Evolutionary conservation across 257 asterid genomes (phyloP).

Genomic region (Plantago elongata): DNA sequence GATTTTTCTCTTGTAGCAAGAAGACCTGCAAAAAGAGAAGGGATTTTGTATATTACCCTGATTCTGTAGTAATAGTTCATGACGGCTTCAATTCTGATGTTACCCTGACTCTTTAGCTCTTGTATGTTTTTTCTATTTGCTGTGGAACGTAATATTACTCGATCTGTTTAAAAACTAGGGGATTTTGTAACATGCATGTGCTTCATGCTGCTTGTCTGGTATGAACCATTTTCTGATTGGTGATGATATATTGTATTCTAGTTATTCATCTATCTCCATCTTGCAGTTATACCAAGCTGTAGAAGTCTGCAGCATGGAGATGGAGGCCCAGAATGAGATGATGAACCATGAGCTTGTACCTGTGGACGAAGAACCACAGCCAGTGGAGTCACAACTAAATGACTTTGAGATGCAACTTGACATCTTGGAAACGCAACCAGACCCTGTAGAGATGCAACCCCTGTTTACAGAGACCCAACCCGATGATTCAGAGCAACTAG

Average conservation of each 20-base stretch:
- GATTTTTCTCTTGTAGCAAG: too few species aligned
- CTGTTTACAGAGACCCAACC: constrained; percentile 22
- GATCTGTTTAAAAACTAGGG: too few species aligned
- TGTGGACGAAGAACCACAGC: constrained; percentile 25
- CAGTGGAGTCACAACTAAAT: constrained; percentile 28
- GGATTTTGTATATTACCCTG: too few species aligned
- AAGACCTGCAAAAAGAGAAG: too few species aligned
- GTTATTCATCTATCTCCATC: too few species aligned
- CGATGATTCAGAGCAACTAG: constrained; percentile 28
- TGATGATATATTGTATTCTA: not conserved
- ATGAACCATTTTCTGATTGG: not conserved
- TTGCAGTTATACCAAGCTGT: constrained; percentile 22
- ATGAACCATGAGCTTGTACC: constrained; percentile 52
- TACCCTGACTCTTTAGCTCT: too few species aligned
- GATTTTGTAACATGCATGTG: too few species aligned
- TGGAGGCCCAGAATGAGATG: constrained; percentile 28
- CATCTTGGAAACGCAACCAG: constrained; percentile 27
- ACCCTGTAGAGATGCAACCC: constrained; percentile 33
- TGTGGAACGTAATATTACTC: too few species aligned
- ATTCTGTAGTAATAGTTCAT: too few species aligned
- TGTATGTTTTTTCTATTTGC: too few species aligned
- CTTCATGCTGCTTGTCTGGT: too few species aligned
- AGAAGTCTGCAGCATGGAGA: constrained; percentile 31
- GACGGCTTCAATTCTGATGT: too few species aligned
- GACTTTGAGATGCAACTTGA: constrained; percentile 47